A percentile compares a stretch with the other conserved stretches of the same genome.
phyloP scores from a whole-genome alignment of 305 asterid genomes.

The Solanum hybrid region DNA sequence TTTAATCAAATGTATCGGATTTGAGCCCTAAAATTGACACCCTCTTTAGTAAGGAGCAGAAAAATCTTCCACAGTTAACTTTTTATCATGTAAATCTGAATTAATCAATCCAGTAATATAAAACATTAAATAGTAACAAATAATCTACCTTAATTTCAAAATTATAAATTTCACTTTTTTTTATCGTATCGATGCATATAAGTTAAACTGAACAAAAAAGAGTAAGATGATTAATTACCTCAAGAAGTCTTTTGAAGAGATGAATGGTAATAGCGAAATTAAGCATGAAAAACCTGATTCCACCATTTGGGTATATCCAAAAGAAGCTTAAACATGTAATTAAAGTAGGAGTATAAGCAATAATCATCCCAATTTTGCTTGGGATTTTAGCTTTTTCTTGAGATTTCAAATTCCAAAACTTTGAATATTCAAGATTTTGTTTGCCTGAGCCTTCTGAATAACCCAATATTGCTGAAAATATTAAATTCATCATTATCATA shows the following conservation, averaged over 20 bases:
- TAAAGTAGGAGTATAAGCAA: conserved; percentile 40
- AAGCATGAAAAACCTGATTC: conserved; percentile 39
- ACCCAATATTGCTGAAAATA: conserved; percentile 19
- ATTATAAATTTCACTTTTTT: not conserved
- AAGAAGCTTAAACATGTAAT: conserved; percentile 30
- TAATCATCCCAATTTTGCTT: conserved; percentile 46
- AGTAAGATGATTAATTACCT: conserved; percentile 25
- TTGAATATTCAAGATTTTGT: conserved; percentile 50
- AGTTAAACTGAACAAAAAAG: not conserved
- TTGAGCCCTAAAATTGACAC: not conserved
- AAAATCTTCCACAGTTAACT: not conserved
- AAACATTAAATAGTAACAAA: not conserved
- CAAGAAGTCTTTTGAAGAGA: conserved; percentile 51
- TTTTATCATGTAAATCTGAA: not conserved
- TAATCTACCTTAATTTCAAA: not conserved
- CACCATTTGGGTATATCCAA: conserved; percentile 31
- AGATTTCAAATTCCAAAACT: conserved; percentile 36
- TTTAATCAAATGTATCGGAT: no score
- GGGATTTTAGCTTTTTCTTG: conserved; percentile 8
- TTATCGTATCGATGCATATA: not conserved
- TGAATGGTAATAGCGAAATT: conserved; percentile 42
- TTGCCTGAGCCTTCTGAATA: conserved; percentile 34
- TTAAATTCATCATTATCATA: conserved; percentile 7
- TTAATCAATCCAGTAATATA: not conserved
- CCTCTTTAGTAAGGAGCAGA: not conserved